These are phyloP conservation scores for Geopyxis carbonaria DNA, from an alignment of 495 filamentous ascomycete species.

Conservation along the genomic window DNA sequence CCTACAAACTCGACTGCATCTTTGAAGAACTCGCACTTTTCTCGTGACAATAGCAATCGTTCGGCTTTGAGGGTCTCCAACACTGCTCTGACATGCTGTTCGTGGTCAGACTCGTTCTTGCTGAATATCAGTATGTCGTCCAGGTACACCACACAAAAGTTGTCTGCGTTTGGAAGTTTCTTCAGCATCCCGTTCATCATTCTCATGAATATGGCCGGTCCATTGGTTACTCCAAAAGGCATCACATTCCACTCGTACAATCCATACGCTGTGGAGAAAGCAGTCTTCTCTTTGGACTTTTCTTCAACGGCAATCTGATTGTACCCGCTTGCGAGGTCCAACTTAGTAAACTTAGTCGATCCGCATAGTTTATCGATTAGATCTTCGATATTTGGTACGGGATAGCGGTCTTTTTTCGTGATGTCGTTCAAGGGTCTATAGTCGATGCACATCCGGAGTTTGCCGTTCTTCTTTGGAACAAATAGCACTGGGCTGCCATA, in stretches of 20 bases:
- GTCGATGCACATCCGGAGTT: constrained; percentile 30
- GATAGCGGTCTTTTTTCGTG: constrained; percentile 29
- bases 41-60: not conserved
- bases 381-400: constrained; percentile 32
- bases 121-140: not conserved
- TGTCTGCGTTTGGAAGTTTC: not conserved
- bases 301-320: not conserved
- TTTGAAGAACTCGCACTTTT: not conserved
- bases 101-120: not conserved
- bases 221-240: constrained; percentile 22
- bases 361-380: constrained; percentile 22
- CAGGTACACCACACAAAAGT: constrained; percentile 1
- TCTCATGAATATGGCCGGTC: constrained; percentile 15
- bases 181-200: not conserved
- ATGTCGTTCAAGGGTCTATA: constrained; percentile 26
- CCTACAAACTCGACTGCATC: not conserved
- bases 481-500: not conserved
- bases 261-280: constrained; percentile 25
- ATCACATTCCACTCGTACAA: constrained; percentile 23
- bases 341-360: constrained; percentile 30
- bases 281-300: constrained; percentile 22
- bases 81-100: not conserved
- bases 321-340: constrained; percentile 23
- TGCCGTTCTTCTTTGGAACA: not conserved
- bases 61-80: not conserved